These are phyloP conservation scores for Ganoderma sp. DNA, from an alignment of 1,284 basidiomycete species.

Conservation along the genomic window DNA sequence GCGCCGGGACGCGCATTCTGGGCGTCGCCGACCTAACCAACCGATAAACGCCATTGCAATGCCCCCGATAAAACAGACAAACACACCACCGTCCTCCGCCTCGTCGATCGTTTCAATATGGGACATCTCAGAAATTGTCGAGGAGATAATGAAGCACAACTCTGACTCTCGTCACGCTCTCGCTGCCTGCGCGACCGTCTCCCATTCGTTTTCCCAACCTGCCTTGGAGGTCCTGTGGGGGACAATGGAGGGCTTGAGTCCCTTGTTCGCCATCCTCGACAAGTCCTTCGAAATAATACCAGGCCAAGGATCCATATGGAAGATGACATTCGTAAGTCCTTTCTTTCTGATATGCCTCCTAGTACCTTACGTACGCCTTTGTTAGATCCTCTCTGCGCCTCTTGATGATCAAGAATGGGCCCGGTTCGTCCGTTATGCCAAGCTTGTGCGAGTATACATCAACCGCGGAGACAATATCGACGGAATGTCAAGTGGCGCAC, in stretches of 20 bases:
- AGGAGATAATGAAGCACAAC: slow-evolving; percentile 1
- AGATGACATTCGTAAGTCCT: not conserved
- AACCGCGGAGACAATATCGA: slow-evolving; percentile 1
- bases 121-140: not conserved
- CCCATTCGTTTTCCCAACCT: slow-evolving; percentile 6
- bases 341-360: not conserved
- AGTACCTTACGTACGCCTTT: not conserved
- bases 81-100: not conserved
- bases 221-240: slow-evolving; percentile 17
- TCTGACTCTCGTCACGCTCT: not conserved
- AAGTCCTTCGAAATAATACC: not conserved
- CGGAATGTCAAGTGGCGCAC: not conserved
- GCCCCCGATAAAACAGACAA: not conserved
- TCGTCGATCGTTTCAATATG: not conserved
- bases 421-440: not conserved
- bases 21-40: too few relatives aligned
- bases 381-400: not conserved
- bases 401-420: not conserved
- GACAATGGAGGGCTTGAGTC: not conserved
- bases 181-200: slow-evolving; percentile 4
- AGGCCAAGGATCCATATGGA: not conserved
- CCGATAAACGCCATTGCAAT: not conserved
- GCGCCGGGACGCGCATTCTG: not conserved
- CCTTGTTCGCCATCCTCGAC: slow-evolving; percentile 4
- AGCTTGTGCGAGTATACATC: not conserved